Base-by-base conservation (phyloP, 129 eudicot genomes). In the Logfia minima region DNA sequence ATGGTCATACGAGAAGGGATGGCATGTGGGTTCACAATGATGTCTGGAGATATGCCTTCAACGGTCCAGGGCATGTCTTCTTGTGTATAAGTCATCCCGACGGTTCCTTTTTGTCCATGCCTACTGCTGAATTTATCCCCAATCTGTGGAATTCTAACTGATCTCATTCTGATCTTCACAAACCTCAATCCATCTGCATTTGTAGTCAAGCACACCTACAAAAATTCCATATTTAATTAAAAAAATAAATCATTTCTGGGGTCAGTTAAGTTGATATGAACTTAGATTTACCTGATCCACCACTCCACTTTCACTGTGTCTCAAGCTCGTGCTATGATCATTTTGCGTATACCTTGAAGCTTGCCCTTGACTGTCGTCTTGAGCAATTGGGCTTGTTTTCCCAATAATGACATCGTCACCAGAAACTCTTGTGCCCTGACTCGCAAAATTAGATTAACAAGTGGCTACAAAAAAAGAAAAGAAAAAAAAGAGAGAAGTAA, bases 31-130 rank as follows among this genome's bases (percentile, higher is more conserved):
- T 87, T 87, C 31, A 87, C 82, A 17, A 87, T 77, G 39, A 87
- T 66, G 23, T 66, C 48, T 9, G 51, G 71, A 2, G 14, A 14
- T 16, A 66, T 66, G 3, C 51, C 71, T 76, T 87, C 75, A 1
- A 80, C 14, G 7, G 87, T 84, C 81, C 81, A 87, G 0, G 85
- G 85, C 77, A 85, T 72, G 64, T 87, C 83, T 70, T 87, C 91
- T 58, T 84, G 91, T 0, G 85, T 71, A 6, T 64, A 69, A 31
- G 82, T 76, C 79, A 79, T 75, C 5, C 88, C 91, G 17, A 87
- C 75, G 0, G 83, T 74, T 61, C 87, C 91, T 53, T 84, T 87
- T 34, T 87, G 85, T 1, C 88, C 91, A 61, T 91, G 97, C 68
- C 91, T 74, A 59, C 85, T 82, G 66, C 77, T 78, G 21, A 87